These are phyloP conservation scores for Wickerhamomyces sp. DNA, from an alignment of 1,139 yeast genomes.

Conservation along the genomic window DNA sequence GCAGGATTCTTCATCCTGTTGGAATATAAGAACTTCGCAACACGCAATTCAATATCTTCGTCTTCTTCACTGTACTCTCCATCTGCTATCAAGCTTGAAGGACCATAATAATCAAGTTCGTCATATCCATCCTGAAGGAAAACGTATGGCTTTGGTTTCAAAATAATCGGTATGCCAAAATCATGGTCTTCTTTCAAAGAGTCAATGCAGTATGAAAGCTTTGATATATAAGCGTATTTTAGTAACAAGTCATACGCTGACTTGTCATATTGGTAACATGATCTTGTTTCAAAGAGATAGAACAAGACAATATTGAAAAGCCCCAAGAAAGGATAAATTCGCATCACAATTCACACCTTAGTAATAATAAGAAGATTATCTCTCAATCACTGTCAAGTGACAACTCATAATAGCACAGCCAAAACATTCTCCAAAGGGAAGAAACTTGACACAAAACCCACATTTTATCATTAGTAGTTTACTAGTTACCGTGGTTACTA, in stretches of 20 bases:
- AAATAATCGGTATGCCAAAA: constrained; percentile 12
- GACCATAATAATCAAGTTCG: constrained; percentile 11
- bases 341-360: no score
- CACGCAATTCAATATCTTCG: constrained; percentile 7
- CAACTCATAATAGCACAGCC: no score
- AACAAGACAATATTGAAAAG: no score
- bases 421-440: not conserved
- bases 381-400: no score
- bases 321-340: no score
- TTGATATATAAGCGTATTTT: constrained; percentile 17
- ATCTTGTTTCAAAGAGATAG: no score
- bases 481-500: no score
- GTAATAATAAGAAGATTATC: no score
- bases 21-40: constrained; percentile 13
- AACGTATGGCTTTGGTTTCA: constrained; percentile 11
- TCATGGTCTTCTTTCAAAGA: constrained; percentile 6
- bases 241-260: constrained; percentile 15
- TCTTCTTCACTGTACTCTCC: not conserved
- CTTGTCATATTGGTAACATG: constrained; percentile 4
- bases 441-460: not conserved
- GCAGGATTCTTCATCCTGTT: not conserved
- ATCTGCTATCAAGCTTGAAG: constrained; percentile 2
- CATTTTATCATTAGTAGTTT: no score
- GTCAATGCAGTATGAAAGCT: constrained; percentile 19
- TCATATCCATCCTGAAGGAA: constrained; percentile 14